phyloP scores from a whole-genome alignment of 2,329 filamentous ascomycete genomes.

The Penicillium palitans region DNA sequence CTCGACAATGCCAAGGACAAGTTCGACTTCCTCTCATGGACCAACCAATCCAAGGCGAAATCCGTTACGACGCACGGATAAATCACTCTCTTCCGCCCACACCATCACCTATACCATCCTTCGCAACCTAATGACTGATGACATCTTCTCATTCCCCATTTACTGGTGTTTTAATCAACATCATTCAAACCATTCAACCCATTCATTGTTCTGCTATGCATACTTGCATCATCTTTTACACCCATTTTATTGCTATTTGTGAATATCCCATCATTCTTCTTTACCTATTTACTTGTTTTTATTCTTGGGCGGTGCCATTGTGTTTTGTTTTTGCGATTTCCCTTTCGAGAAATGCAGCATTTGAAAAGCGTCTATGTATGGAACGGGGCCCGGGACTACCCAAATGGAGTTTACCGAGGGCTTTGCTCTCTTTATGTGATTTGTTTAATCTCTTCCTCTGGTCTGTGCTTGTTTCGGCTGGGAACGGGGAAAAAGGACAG shows the following conservation, averaged over 20 bases:
- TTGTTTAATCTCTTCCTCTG: constrained; percentile 15
- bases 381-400: constrained; percentile 18
- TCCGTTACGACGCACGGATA: constrained; percentile 39
- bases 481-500: background rate
- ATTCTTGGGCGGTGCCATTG: constrained; percentile 20
- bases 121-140: constrained; percentile 23
- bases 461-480: constrained; percentile 4
- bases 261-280: constrained; percentile 20
- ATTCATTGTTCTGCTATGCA: constrained; percentile 12
- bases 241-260: constrained; percentile 18
- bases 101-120: constrained; percentile 3
- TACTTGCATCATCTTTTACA: constrained; percentile 15
- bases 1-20: constrained; percentile 50
- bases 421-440: constrained; percentile 10
- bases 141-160: constrained; percentile 17
- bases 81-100: constrained; percentile 2
- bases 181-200: constrained; percentile 1
- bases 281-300: constrained; percentile 5
- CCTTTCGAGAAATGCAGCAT: constrained; percentile 15
- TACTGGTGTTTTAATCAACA: constrained; percentile 11
- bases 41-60: constrained; percentile 47
- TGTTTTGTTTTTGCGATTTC: constrained; percentile 15
- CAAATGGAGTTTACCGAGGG: constrained; percentile 22
- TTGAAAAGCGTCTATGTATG: constrained; percentile 24
- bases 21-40: constrained; percentile 56